These are phyloP conservation scores for Wickerhamomyces alni DNA, from an alignment of 805 yeast genomes.

Conservation along the genomic window DNA sequence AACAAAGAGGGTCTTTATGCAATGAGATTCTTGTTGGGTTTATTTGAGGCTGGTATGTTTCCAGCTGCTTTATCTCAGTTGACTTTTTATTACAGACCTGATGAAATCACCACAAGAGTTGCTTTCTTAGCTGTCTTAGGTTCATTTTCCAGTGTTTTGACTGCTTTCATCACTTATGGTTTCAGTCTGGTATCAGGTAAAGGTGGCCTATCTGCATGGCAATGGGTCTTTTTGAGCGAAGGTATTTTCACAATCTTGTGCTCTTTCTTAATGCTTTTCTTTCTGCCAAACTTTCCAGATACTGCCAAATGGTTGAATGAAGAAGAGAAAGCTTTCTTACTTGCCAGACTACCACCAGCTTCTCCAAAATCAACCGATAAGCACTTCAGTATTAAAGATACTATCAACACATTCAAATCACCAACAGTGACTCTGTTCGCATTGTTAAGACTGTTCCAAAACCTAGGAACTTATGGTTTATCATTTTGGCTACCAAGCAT, in stretches of 20 bases:
- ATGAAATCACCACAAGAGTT: conserved; percentile 32
- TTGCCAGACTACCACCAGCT: conserved; percentile 40
- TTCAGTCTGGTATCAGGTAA: too few species aligned
- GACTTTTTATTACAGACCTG: conserved; percentile 32
- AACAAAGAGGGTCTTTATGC: conserved; percentile 11
- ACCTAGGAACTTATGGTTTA: conserved; percentile 46
- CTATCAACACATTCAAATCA: conserved; percentile 36
- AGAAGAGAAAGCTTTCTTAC: conserved; percentile 37
- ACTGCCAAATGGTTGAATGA: conserved; percentile 32
- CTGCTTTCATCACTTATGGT: too few species aligned
- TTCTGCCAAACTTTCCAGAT: conserved; percentile 42
- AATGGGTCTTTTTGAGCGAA: conserved; percentile 45
- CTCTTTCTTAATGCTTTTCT: conserved; percentile 34
- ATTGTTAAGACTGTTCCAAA: conserved; percentile 41
- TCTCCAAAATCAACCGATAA: conserved; percentile 48
- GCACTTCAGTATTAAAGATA: conserved; percentile 37
- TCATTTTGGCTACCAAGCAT: conserved; percentile 47
- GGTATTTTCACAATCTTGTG: conserved; percentile 43
- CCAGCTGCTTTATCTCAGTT: conserved; percentile 35
- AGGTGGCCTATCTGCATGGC: conserved; percentile 41
- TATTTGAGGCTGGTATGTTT: conserved; percentile 36
- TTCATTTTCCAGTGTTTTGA: too few species aligned
- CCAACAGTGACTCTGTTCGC: conserved; percentile 40
- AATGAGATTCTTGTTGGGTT: conserved; percentile 33
- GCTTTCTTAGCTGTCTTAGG: too few species aligned